Evolutionary conservation across 169 alveolate species (phyloP), one percentile per base, ranked within the genome.

Genomic region (Eimeria praecox): DNA sequence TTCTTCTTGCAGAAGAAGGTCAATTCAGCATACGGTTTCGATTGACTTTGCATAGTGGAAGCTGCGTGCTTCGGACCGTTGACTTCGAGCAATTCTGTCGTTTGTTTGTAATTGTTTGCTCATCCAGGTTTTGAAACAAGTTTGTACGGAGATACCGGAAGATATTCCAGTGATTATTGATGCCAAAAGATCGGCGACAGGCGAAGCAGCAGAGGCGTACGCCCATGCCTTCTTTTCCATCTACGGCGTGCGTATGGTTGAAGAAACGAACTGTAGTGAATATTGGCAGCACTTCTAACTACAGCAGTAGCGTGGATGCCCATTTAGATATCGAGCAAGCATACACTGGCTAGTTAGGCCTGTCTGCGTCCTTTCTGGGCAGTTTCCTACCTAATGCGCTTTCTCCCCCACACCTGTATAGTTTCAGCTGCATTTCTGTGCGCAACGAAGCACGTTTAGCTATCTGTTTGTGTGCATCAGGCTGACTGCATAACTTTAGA

Each of bases 181-280:
- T 38, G 96, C 96, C 52, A 97, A 97, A 83, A 77, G 98, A 46
- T 97, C 97, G 10, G 97, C 96, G 52, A 97, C 96, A 0, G 98
- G 97, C 71, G 86, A 94, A 35, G 95, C 97, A 30, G 96, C 97
- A 27, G 91, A 95, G 78, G 96, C 96, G 24, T 95, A 85, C 38
- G 95, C 97, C 35, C 80, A 73, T 46, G 91, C 95, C 4, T 96
- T 95, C 52, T 86, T 44, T 85, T 82, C 88, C 16, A 94, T 82
- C 64, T 87, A 95, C 46, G 56, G 86, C 85, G 95, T 91, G 77
- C 46, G 92, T 86, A 14, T 27, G 40, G 33, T 42, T 78, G 54
- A 49, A 16, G 56, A 69, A 85, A 0, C 46, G 42, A 3, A 69
- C 24, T 69, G 44, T 27, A 42, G n/a, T 38, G 86, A 33, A 38